Conservation (phyloP, 345 rosid genomes). For the Stellera chamaejasme region DNA sequence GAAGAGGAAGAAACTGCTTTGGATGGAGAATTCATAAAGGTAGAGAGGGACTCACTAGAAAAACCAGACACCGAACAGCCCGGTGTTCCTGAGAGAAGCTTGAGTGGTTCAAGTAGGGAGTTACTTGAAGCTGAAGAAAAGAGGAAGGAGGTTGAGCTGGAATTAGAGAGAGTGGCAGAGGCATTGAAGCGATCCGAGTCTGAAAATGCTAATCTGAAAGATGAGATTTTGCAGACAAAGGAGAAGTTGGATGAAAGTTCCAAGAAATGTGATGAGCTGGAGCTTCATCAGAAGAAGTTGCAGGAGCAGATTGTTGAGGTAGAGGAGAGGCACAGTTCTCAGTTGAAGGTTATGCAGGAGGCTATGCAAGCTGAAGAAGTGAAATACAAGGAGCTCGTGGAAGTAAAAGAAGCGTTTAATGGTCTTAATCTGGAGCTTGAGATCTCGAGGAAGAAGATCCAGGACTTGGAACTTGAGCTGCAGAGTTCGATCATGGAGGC, state of each 20-base stretch:
- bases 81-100: conserved; percentile 34
- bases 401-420: conserved; percentile 71
- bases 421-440: conserved; percentile 55
- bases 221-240: conserved; percentile 41
- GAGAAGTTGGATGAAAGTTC: conserved; percentile 50
- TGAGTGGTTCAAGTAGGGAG: conserved; percentile 55
- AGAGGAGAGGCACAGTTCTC: conserved; percentile 48
- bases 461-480: conserved; percentile 58
- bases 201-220: conserved; percentile 46
- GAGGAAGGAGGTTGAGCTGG: conserved; percentile 64
- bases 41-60: conserved; percentile 76
- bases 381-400: conserved; percentile 64
- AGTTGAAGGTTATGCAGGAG: conserved; percentile 54
- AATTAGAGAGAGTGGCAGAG: conserved; percentile 60
- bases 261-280: conserved; percentile 61
- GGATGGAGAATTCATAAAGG: conserved; percentile 89
- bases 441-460: conserved; percentile 53
- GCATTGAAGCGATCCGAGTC: conserved; percentile 64
- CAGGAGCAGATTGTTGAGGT: conserved; percentile 60
- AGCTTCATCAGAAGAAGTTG: conserved; percentile 47
- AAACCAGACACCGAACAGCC: conserved; percentile 36
- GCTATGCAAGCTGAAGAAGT: conserved; percentile 58
- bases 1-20: conserved; percentile 70
- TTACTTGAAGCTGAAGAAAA: conserved; percentile 80
- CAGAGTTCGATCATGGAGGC: conserved; percentile 49